Conservation (phyloP, 2,329 filamentous ascomycete species). For the Aphanocladium album region DNA sequence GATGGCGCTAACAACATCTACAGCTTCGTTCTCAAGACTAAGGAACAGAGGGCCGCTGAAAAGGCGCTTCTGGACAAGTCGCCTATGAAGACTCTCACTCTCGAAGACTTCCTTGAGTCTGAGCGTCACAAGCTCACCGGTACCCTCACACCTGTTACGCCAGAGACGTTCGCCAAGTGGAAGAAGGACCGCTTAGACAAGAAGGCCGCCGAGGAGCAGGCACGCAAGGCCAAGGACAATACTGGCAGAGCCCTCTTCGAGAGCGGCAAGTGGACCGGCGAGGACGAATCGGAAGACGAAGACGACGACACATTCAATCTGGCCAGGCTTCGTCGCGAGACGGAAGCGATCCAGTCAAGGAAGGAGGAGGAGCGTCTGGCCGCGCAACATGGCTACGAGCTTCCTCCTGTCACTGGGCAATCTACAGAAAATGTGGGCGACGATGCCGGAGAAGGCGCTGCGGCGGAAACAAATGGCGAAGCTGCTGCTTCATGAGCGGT, state of each 20-base stretch:
- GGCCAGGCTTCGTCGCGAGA: conserved; percentile 77
- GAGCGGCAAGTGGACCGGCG: conserved; percentile 83
- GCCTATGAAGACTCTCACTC: conserved; percentile 84
- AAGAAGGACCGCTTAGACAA: conserved; percentile 92
- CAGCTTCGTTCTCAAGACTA: conserved; percentile 95
- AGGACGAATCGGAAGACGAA: conserved; percentile 56
- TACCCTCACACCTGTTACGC: conserved; percentile 86
- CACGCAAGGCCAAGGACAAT: conserved; percentile 85
- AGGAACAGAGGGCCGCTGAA: conserved; percentile 91
- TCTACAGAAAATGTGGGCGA: neutral
- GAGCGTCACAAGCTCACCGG: conserved; percentile 94
- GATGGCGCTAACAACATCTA: conserved; percentile 22
- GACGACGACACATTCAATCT: conserved; percentile 72
- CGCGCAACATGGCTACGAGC: conserved; percentile 23
- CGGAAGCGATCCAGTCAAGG: conserved; percentile 65
- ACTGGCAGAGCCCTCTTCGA: conserved; percentile 95
- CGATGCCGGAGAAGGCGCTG: conserved; percentile 2
- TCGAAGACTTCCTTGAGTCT: conserved; percentile 95
- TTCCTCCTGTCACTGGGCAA: conserved; percentile 10
- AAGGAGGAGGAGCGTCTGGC: conserved; percentile 71
- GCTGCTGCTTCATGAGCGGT: conserved; percentile 7
- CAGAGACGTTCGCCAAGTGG: conserved; percentile 92
- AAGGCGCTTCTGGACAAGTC: conserved; percentile 96
- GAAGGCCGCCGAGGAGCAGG: conserved; percentile 91
- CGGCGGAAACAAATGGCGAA: neutral